These are phyloP conservation scores for Corymbia maculata DNA, from an alignment of 345 rosid species.

Conservation along the genomic window DNA sequence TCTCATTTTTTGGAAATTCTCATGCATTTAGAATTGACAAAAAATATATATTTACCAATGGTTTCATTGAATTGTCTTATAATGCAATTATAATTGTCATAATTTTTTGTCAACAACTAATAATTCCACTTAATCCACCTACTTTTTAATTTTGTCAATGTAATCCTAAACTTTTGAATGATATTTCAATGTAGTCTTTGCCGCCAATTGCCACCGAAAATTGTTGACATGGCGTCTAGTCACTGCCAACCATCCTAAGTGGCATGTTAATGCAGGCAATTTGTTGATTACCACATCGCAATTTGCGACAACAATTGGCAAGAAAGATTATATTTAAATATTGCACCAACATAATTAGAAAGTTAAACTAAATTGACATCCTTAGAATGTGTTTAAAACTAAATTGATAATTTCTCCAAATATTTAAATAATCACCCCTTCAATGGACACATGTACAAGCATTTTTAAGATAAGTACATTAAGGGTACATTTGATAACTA, in stretches of 20 bases:
- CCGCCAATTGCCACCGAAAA: fast-evolving
- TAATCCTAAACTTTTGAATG: no score
- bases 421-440: no score
- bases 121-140: background rate
- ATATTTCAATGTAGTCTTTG: no score
- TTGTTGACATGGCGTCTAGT: fast-evolving
- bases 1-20: no score
- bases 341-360: no score
- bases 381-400: no score
- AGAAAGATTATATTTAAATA: background rate
- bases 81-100: background rate
- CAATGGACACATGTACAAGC: no score
- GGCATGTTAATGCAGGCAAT: fast-evolving
- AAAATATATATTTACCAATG: background rate
- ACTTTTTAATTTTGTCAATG: no score
- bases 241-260: fast-evolving
- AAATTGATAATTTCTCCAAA: no score
- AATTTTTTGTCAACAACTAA: no score
- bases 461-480: no score
- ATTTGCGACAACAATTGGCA: background rate
- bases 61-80: background rate
- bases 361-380: background rate
- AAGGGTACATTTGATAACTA: no score
- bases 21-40: background rate
- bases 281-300: background rate